These are phyloP conservation scores for Suillus hirtellus DNA, from an alignment of 768 basidiomycete species.

Conservation along the genomic window DNA sequence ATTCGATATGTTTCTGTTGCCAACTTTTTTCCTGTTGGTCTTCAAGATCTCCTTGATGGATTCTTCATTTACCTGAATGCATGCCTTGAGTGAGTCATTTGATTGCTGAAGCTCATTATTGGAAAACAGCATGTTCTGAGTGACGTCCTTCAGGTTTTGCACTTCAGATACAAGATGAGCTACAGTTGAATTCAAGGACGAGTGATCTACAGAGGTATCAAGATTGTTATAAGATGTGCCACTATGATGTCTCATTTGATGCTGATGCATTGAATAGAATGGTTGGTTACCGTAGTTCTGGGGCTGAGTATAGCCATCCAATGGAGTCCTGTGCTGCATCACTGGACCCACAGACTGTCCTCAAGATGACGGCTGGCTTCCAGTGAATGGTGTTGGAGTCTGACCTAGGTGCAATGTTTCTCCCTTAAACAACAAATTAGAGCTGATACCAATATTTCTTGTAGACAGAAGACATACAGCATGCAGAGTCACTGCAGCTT, in stretches of 20 bases:
- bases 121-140: neutral
- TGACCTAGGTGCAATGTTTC: neutral
- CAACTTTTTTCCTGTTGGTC: neutral
- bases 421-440: too few relatives aligned
- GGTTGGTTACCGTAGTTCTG: neutral
- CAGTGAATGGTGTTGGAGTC: neutral
- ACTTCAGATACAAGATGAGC: neutral
- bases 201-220: neutral
- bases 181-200: neutral
- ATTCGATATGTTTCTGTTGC: neutral
- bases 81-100: neutral
- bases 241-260: neutral
- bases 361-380: neutral
- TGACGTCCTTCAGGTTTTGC: neutral
- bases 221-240: too few relatives aligned
- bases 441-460: too few relatives aligned
- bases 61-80: neutral
- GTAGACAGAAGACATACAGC: too few relatives aligned
- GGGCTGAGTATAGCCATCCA: neutral
- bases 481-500: neutral
- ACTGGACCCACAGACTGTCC: neutral
- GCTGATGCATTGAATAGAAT: conserved; percentile 1
- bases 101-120: neutral
- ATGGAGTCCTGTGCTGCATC: neutral
- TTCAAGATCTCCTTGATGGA: neutral